These are phyloP conservation scores for Parachlorella kessleri DNA, from an alignment of 139 green algal genomes.

Conservation along the genomic window DNA sequence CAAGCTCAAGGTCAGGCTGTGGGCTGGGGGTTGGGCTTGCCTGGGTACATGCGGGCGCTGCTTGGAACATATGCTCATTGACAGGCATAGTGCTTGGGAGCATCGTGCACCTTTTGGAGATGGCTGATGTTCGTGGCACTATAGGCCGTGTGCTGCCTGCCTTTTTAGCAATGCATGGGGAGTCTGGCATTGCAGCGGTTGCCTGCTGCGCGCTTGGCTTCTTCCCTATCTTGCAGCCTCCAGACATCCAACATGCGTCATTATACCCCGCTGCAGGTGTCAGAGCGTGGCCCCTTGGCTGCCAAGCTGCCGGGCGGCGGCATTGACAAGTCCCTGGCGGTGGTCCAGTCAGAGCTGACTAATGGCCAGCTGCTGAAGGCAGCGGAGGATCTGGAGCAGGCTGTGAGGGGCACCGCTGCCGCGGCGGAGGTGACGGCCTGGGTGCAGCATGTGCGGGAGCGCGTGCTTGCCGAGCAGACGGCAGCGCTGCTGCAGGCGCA, in stretches of 20 bases:
- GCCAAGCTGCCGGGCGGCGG: conserved; percentile 5
- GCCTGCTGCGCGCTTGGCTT: no score
- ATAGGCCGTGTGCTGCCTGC: not conserved
- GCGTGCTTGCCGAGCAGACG: not conserved
- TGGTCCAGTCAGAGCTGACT: conserved; percentile 4
- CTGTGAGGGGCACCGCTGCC: not conserved
- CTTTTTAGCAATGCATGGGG: not conserved
- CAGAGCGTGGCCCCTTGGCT: conserved; percentile 26
- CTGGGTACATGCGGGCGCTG: no score
- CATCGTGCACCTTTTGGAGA: not conserved
- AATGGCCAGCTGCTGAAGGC: conserved; percentile 23
- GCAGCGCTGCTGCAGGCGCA: not conserved
- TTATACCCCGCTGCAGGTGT: no score
- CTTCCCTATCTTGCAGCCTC: no score
- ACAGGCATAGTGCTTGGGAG: not conserved
- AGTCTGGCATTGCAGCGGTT: not conserved
- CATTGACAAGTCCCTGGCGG: conserved; percentile 23
- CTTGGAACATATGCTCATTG: not conserved
- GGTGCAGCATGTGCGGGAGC: not conserved
- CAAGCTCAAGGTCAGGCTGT: conserved; percentile 39
- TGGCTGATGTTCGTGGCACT: not conserved
- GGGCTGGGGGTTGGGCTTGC: no score
- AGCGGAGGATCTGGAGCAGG: conserved; percentile 18
- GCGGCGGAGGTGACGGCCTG: not conserved
- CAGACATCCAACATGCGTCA: no score